These are phyloP conservation scores for Hortiboletus rubellus DNA, from an alignment of 1,284 basidiomycete genomes.

Conservation along the genomic window DNA sequence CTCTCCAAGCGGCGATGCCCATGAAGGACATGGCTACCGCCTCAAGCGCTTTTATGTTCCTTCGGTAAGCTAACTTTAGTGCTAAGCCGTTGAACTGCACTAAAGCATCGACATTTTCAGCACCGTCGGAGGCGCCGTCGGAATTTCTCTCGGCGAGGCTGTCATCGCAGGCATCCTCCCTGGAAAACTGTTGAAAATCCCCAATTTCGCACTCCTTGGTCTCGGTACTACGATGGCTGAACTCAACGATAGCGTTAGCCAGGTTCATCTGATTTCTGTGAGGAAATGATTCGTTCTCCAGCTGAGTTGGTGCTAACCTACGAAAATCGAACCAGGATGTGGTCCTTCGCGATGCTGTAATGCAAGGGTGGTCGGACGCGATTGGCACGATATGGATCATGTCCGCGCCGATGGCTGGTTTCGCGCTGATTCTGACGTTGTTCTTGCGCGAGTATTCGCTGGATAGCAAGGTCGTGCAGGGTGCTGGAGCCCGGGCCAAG, in stretches of 20 bases:
- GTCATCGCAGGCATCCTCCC: constrained; percentile 64
- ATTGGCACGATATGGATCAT: constrained; percentile 76
- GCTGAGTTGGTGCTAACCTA: neutral
- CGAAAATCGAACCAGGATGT: constrained; percentile 42
- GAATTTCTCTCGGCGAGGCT: constrained; percentile 70
- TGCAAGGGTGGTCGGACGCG: constrained; percentile 69
- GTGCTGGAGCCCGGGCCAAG: constrained; percentile 30
- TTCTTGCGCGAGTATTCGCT: constrained; percentile 66
- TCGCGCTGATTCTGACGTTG: constrained; percentile 55
- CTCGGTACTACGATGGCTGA: constrained; percentile 53
- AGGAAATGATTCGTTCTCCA: constrained; percentile 19
- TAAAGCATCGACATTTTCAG: constrained; percentile 33
- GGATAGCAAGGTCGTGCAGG: constrained; percentile 51
- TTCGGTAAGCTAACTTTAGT: constrained; percentile 47
- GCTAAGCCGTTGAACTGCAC: neutral
- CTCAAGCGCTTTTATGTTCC: constrained; percentile 69
- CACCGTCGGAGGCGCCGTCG: constrained; percentile 76
- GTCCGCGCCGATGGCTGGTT: constrained; percentile 59
- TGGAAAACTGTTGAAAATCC: constrained; percentile 50
- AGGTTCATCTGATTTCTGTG: constrained; percentile 57
- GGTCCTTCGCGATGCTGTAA: constrained; percentile 48
- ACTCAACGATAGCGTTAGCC: constrained; percentile 57
- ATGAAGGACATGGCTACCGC: constrained; percentile 79
- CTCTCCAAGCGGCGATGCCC: constrained; percentile 79
- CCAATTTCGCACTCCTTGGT: constrained; percentile 37